phyloP scores from a whole-genome alignment of 306 rosid species.

The Rosa persica region DNA sequence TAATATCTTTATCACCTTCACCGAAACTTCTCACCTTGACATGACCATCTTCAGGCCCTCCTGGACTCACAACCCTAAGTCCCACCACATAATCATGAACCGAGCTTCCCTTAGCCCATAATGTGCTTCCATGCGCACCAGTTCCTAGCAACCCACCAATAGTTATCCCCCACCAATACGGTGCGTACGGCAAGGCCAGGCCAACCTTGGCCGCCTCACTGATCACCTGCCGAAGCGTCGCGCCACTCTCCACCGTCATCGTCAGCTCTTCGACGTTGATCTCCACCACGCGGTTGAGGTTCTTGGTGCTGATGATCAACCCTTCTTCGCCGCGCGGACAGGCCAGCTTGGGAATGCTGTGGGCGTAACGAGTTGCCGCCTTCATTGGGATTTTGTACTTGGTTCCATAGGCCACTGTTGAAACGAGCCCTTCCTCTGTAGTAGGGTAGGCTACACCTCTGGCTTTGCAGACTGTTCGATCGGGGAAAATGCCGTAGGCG shows the following conservation, averaged over 20 bases:
- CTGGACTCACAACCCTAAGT: constrained; percentile 54
- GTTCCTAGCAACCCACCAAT: constrained; percentile 77
- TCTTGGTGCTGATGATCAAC: constrained; percentile 67
- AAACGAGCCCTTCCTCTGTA: constrained; percentile 48
- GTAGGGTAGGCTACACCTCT: constrained; percentile 45
- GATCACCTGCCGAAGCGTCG: constrained; percentile 50
- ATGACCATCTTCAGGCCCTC: constrained; percentile 45
- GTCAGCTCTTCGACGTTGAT: constrained; percentile 40
- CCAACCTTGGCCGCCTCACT: constrained; percentile 53
- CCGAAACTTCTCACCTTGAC: constrained; percentile 44
- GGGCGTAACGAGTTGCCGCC: constrained; percentile 54
- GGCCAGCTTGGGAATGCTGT: constrained; percentile 69
- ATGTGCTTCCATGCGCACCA: constrained; percentile 83
- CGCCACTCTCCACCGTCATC: constrained; percentile 60
- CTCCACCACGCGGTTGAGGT: constrained; percentile 37
- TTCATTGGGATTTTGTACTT: constrained; percentile 41
- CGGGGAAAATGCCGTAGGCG: constrained; percentile 67
- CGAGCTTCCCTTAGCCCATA: constrained; percentile 70
- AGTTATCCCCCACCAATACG: constrained; percentile 84
- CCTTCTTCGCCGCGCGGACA: constrained; percentile 64
- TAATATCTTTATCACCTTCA: constrained; percentile 42
- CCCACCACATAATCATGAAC: constrained; percentile 69
- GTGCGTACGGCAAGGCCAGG: constrained; percentile 60
- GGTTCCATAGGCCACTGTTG: constrained; percentile 48
- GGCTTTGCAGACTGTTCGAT: constrained; percentile 45